Base-by-base conservation (phyloP, 2,329 filamentous ascomycete species). In the Penicillium sp. region DNA sequence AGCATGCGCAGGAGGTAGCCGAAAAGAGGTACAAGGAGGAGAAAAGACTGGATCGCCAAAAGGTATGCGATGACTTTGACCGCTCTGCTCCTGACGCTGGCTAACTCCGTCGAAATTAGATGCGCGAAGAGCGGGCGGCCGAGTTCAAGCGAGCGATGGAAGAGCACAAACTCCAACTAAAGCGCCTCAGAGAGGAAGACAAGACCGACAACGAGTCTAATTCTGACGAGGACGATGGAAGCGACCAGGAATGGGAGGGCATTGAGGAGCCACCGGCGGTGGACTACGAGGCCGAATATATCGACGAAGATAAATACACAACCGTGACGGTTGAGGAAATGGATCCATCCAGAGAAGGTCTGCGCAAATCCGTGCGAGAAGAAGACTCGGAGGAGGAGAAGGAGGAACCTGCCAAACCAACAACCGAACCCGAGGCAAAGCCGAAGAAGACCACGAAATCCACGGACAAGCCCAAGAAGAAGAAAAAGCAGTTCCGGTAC, bases 251-350 rank as follows among this genome's bases (percentile, higher is more conserved):
- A 60, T 90, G 86, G 83, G 77, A 77, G 44, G 88, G 86, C 0
- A 78, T 90, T 45, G 74, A 63, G 31, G 71, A 72, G 15, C 71
- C 69, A 33, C 78, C 82, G 20, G 72, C 73, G 6, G 71, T 93
- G 39, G 84, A 95, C 66, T 84, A 89, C 59, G 88, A 95, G 67
- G 90, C 92, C 59, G 90, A 97, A 69, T 98, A 96, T 72, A 82
- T 96, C 57, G 93, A 98, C 69, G 93, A 97, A 68, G 92, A 96
- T 69, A 88, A 87, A 66, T 96, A 89, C 68, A 97, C 93, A 0
- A 95, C 89, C 0, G 93, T 98, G 24, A 96, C 89, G 0, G 84
- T 98, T 1, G 92, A 96, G 68, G 86, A 88, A 9, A 89, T 98
- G 59, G 86, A 86, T 55, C 81, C 95, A 13, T 85, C 87, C 10